phyloP scores from a whole-genome alignment of 2,329 filamentous ascomycete genomes.

The Ceratocystis diversiconidia region DNA sequence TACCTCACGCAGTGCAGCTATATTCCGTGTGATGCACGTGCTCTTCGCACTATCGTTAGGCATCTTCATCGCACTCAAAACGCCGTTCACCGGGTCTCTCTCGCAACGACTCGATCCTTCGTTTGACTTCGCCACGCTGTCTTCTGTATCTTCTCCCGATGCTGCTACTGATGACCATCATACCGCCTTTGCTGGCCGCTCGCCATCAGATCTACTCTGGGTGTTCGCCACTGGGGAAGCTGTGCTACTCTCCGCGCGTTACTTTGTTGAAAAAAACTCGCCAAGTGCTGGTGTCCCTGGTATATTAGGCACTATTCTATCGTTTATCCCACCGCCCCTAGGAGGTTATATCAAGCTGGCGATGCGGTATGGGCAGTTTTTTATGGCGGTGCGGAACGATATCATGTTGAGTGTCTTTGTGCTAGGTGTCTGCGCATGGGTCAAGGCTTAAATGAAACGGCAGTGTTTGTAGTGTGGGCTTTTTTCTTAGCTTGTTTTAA shows the following conservation, averaged over 20 bases:
- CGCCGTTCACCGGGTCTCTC: slow-evolving; percentile 54
- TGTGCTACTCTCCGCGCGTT: slow-evolving; percentile 54
- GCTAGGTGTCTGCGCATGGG: slow-evolving; percentile 44
- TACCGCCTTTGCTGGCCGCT: neutral
- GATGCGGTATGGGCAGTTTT: slow-evolving; percentile 55
- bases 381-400: slow-evolving; percentile 55
- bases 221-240: slow-evolving; percentile 69
- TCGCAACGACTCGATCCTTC: slow-evolving; percentile 36
- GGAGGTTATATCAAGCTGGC: slow-evolving; percentile 46
- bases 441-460: slow-evolving; percentile 21
- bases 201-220: slow-evolving; percentile 48
- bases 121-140: slow-evolving; percentile 22
- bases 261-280: slow-evolving; percentile 48
- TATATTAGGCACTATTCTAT: slow-evolving; percentile 47
- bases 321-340: slow-evolving; percentile 51
- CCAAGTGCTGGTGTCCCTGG: slow-evolving; percentile 22
- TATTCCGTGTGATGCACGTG: slow-evolving; percentile 64
- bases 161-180: slow-evolving; percentile 23
- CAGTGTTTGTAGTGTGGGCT: neutral
- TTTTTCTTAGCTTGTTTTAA: neutral
- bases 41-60: slow-evolving; percentile 56
- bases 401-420: slow-evolving; percentile 67
- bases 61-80: slow-evolving; percentile 53
- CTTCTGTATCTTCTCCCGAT: slow-evolving; percentile 19
- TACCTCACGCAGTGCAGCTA: slow-evolving; percentile 26